Evolutionary conservation across 2,329 filamentous ascomycete species (phyloP), one percentile per base, ranked within the genome.

Genomic region (Metarhizium anisopliae): DNA sequence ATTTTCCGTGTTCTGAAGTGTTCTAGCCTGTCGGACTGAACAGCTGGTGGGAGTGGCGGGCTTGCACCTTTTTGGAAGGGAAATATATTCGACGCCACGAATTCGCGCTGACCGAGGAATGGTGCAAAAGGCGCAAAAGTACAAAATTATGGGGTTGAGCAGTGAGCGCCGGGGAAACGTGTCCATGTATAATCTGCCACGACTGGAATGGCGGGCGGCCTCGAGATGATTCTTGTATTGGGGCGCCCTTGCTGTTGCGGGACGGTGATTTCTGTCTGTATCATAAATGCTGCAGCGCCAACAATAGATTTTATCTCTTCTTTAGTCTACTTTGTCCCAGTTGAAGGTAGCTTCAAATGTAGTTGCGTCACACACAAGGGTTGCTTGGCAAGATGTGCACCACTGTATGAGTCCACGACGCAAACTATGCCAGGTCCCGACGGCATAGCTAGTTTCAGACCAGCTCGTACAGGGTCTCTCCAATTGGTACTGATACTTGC

Each of bases 171-270:
- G 16, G 51, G 13, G 51, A 43, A 36, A 54, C 29, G 56, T 51
- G 51, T 50, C 42, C 56, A 43, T 56, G 54, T 53, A 55, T 51
- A 53, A 55, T 36, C 52, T 61, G 59, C 57, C 61, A 53, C 43
- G 52, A 53, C 47, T 55, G 56, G 54, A 57, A 40, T 51, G 61
- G 56, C 35, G 8, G 30, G 45, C 13, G 45, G 30, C 16, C 51
- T 18, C 45, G 36, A 20, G 45, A 38, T 49, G 6, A 35, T 49
- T 11, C 57, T 47, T 56, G 13, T 49, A 47, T 32, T 50, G 50
- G 50, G 30, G 42, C 10, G n/a, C 14, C 25, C 38, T 30, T 52
- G 30, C 49, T 43, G 16, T 52, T 43, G 49, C 47, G 47, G 52
- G 35, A 55, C 29, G 55, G 51, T 43, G 51, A 47, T 49, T 52